Base-by-base conservation (phyloP, 148 eudicot genomes). In the Heliamphora exappendiculata region DNA sequence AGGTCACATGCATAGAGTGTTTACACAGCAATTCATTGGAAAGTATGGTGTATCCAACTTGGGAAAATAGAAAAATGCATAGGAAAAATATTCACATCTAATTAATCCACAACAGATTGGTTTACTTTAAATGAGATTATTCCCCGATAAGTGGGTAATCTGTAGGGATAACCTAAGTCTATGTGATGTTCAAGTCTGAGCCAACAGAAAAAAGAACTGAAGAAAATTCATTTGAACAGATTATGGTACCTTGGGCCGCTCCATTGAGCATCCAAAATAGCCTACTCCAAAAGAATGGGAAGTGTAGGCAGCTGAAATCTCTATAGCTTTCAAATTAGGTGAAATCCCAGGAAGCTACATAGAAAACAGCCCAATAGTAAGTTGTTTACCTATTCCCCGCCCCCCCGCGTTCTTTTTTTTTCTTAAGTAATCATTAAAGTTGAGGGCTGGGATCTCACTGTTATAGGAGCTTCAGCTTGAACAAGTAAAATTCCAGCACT, bases 401-500 rank as follows among this genome's bases (percentile, higher is more conserved):
- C n/a, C n/a, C n/a, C n/a, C n/a, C n/a, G n/a, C n/a, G n/a, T n/a
- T n/a, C n/a, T n/a, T 14, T 49, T 34, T 5, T 51, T 7, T 11
- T 28, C 5, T 29, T 4, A 7, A 37, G 16, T 17, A 63, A 63
- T 50, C 53, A 50, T 10, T 19, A n/a, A 33, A 28, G 10, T 59
- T 14, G 60, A 33, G 3, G 3, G 36, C 51, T 50, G 69, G 69
- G 60, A 53, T 60, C 88, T 81, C 49, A 96, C 97, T 84, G 20
- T 58, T 55, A 39, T 7, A 42, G 87, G 85, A 81, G 93, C 88
- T 64, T 91, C 92, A 42, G 95, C 92, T 89, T 96, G 90, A 50
- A 91, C 97, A 76, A 91, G 78, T 75, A 96, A 85, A 73, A 93
- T 79, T 81, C 99, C 99, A 59, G 97, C 94, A 86, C 91, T 91